phyloP scores from a whole-genome alignment of 495 filamentous ascomycete species.

The Talaromyces trachyspermus region DNA sequence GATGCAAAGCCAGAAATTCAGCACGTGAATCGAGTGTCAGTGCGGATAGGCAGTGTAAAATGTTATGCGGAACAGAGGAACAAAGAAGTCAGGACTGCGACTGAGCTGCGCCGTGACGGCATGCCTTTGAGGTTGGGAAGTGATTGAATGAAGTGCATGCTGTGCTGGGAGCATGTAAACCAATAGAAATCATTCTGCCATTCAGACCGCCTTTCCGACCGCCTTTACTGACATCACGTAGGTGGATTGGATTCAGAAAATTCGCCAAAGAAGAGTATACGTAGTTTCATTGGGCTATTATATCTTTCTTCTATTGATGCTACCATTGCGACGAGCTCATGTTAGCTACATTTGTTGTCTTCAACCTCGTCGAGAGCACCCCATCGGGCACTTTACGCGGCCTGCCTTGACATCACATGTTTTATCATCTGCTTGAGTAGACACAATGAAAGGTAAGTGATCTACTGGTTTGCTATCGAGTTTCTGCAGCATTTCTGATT shows the following conservation, averaged over 20 bases:
- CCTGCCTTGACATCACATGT: not conserved
- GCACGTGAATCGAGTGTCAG: not conserved
- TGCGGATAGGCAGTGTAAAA: not conserved
- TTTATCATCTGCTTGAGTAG: not conserved
- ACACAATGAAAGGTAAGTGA: conserved; percentile 6
- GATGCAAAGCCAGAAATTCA: not conserved
- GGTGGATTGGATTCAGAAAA: no score
- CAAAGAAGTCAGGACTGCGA: not conserved
- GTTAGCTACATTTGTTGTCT: no score
- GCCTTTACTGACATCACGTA: no score
- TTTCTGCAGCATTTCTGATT: not conserved
- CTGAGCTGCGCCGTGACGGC: not conserved
- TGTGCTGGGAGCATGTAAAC: not conserved
- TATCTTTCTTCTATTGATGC: no score
- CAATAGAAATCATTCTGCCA: conserved; percentile 2
- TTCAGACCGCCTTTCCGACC: not conserved
- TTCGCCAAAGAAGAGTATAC: no score
- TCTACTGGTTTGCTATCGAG: not conserved
- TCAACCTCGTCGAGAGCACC: not conserved
- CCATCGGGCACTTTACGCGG: not conserved
- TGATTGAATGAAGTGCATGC: not conserved
- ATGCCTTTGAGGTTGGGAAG: not conserved
- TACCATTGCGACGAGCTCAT: no score
- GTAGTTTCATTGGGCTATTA: no score
- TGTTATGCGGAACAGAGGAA: no score